A percentile compares a stretch with the other conserved stretches of the same genome.
Conservation (phyloP, 768 basidiomycete species). For the Leccinum subgranulosum region DNA sequence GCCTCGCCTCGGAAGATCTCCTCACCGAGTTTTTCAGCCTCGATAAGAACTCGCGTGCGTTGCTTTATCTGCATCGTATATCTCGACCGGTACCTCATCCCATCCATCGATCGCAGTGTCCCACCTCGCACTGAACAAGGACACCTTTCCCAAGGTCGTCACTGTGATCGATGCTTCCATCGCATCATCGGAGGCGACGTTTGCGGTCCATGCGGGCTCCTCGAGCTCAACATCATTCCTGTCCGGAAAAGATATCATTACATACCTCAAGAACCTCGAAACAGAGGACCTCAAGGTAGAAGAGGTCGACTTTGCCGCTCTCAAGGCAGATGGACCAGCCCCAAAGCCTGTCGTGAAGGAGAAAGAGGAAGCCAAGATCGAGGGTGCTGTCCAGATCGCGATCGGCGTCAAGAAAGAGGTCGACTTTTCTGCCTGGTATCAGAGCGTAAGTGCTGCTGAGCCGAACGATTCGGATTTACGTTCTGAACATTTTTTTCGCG, state of each 20-base stretch:
- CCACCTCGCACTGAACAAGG: conserved; percentile 64
- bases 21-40: conserved; percentile 80
- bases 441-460: conserved; percentile 56
- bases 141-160: conserved; percentile 65
- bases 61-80: background rate
- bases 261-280: conserved; percentile 71
- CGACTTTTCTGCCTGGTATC: conserved; percentile 94
- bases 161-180: conserved; percentile 80
- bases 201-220: conserved; percentile 75
- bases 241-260: conserved; percentile 68
- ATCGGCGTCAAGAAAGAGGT: conserved; percentile 95
- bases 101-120: conserved; percentile 55
- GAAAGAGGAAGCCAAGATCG: conserved; percentile 77
- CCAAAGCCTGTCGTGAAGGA: conserved; percentile 44
- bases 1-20: conserved; percentile 83
- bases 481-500: conserved; percentile 14
- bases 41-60: conserved; percentile 84
- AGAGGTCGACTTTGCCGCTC: conserved; percentile 67
- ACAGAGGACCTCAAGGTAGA: conserved; percentile 62
- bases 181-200: conserved; percentile 55
- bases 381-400: conserved; percentile 88
- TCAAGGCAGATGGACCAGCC: conserved; percentile 47
- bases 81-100: background rate
- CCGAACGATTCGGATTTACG: background rate
- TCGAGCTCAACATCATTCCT: conserved; percentile 75